Evolutionary conservation across 768 basidiomycete species (phyloP), one percentile per base, ranked within the genome.

Genomic region (Boletales sp.): DNA sequence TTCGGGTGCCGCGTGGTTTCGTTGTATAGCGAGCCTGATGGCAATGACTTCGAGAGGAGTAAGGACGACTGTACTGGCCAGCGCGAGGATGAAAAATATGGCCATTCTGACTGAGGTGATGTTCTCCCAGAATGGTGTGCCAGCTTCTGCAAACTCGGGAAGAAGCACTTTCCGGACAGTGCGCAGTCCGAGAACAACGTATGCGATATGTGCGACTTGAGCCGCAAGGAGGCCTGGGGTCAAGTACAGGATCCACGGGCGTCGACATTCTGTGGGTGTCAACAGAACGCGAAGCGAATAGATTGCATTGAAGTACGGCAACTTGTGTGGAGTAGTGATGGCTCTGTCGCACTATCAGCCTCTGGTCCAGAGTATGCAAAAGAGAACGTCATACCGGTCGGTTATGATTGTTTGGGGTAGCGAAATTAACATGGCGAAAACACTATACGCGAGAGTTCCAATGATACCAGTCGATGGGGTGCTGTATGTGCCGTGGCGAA

Each of bases 41-140:
- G 82, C 68, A 43, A 92, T 85, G 28, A 93, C 89, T 61, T 93
- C 90, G 25, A 93, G 69, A 5, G 90, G 90, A 28, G 87, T 76
- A 12, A 91, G 75, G 48, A 88, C 60, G 13, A 62, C 57, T 3
- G 83, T 82, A 67, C 82, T 81, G 41, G 83, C 55, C 33, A 77
- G 60, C 11, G 83, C 76, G 49, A 87, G 70, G 46, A 73, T 55
- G 18, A 87, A 63, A 60, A 84, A 88, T 31, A 87, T 70, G 48
- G 67, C 69, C 30, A 86, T 54, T 48, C 75, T 81, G 50, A 78
- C 55, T 2, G 70, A 43, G 9, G 83, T 77, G 28, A 87, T 64
- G 46, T 81, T 76, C 42, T 64, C 58, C 4, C 62, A 61, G 36
- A 65, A 51, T 7, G 67, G 57, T 11, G 75, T 41, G 9, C 61